Evolutionary conservation across 148 eudicot genomes (phyloP).

Genomic region (Rhododendron molle): DNA sequence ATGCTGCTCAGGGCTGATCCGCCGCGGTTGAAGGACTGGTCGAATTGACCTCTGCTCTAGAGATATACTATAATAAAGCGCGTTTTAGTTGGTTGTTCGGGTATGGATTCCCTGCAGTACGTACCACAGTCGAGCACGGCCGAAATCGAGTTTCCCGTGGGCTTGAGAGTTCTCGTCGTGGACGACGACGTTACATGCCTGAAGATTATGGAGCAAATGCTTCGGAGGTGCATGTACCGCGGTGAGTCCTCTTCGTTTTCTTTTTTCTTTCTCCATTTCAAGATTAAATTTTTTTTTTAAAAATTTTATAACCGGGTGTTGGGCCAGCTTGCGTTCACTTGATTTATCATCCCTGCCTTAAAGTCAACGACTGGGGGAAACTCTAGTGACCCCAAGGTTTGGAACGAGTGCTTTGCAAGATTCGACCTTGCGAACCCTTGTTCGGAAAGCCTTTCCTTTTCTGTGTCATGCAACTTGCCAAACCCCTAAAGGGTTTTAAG

Average conservation of each 20-base stretch:
- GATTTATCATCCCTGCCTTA: too few species aligned
- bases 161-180: conserved; percentile 44
- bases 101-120: conserved; percentile 18
- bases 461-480: background rate
- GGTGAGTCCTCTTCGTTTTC: conserved; percentile 22
- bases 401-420: background rate
- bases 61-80: background rate
- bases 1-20: background rate
- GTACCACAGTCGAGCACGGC: conserved; percentile 5
- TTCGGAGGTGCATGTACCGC: conserved; percentile 27
- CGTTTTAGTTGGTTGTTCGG: background rate
- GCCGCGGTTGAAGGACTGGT: background rate
- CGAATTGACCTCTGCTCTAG: background rate
- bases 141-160: conserved; percentile 30
- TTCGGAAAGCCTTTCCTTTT: background rate
- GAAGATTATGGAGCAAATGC: conserved; percentile 45
- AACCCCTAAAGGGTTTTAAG: background rate
- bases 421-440: background rate
- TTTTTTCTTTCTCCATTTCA: background rate
- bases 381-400: background rate
- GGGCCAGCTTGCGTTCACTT: too few species aligned
- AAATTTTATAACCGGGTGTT: too few species aligned
- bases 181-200: conserved; percentile 43
- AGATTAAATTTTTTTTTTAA: background rate
- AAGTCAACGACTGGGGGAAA: too few species aligned